Percentiles rank a stretch among this genome's conserved stretches.
These are phyloP conservation scores for Stellera chamaejasme DNA, from an alignment of 345 rosid species.

Conservation along the genomic window DNA sequence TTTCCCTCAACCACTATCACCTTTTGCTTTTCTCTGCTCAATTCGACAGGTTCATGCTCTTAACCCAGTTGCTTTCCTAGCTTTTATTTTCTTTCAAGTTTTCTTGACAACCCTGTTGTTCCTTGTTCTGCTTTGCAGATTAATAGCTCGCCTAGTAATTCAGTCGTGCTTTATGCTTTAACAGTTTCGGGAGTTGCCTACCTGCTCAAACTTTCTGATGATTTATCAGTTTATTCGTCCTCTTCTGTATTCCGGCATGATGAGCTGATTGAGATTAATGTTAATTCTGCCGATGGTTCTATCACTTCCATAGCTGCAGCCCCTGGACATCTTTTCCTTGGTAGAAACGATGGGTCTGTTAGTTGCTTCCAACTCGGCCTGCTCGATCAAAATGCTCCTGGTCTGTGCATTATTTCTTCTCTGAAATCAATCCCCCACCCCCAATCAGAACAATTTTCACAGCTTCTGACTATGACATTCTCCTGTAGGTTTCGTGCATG, in stretches of 20 bases:
- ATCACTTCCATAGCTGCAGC: constrained; percentile 54
- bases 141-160: constrained; percentile 18
- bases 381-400: constrained; percentile 42
- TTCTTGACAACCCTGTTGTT: background rate
- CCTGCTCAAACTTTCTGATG: constrained; percentile 38
- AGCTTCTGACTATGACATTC: constrained; percentile 3
- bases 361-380: constrained; percentile 44
- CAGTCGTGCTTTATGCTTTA: constrained; percentile 45
- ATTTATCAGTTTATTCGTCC: constrained; percentile 32
- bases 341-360: constrained; percentile 63
- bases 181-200: constrained; percentile 65
- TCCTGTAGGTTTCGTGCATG: constrained; percentile 46
- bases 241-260: constrained; percentile 35
- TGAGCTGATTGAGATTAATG: constrained; percentile 39
- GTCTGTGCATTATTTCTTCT: constrained; percentile 23
- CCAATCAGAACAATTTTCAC: background rate
- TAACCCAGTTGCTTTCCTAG: background rate
- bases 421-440: constrained; percentile 8
- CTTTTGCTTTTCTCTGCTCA: constrained; percentile 51
- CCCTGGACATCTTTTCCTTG: constrained; percentile 51
- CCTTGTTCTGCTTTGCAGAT: constrained; percentile 21
- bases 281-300: constrained; percentile 22
- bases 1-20: constrained; percentile 53
- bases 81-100: background rate
- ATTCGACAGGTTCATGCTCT: constrained; percentile 28